Evolutionary conservation across 163 green algal species (phyloP), one percentile per base, ranked within the genome.

Genomic region (Chlamydomonas reinhardtii): DNA sequence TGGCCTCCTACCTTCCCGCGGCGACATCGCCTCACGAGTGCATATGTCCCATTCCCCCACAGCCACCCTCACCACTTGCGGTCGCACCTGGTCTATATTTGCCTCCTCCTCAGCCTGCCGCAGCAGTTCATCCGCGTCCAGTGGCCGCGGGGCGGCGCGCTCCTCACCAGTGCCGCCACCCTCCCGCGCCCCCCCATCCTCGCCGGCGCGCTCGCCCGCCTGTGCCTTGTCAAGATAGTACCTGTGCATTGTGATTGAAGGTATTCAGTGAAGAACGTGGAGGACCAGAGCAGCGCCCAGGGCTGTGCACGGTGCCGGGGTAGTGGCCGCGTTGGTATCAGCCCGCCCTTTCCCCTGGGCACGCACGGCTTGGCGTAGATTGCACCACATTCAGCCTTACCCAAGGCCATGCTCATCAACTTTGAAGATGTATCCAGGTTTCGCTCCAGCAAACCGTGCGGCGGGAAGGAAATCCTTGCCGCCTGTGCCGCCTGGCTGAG

Each of bases 61-160:
- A 56, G 19, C 11, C 39, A 48, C 2, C 19, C 11, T 56, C 9
- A 19, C 48, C 48, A 56, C 1, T 56, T 56, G 14, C 9, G 19
- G 11, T 17, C 83, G 25, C 61, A 94, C 93, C 85, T 96, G 87
- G 27, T 93, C 89, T 0, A 88, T 89, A 35, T 95, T 87, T 0
- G 93, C 95, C 19, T 94, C 90, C 87, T 95, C 91, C 81, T 98
- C 96, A 35, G 95, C 95, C 74, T 96, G 87, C 20, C 85, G 79
- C 48, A 98, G 87, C 68, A 98, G 90, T 85, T 96, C 91, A 59
- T 97, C 93, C 9, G 92, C 79, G 68, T 95, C 88, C 6, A 94
- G 72, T 17, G 37, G 80, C 62, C 82, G 59, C 39, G 56, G 29
- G 2, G 72, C 39, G 6, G 72, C 37, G 19, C 59, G 35, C 72